These are phyloP conservation scores for Orbilia blumenaviensis DNA, from an alignment of 2,329 filamentous ascomycete species.

Conservation along the genomic window DNA sequence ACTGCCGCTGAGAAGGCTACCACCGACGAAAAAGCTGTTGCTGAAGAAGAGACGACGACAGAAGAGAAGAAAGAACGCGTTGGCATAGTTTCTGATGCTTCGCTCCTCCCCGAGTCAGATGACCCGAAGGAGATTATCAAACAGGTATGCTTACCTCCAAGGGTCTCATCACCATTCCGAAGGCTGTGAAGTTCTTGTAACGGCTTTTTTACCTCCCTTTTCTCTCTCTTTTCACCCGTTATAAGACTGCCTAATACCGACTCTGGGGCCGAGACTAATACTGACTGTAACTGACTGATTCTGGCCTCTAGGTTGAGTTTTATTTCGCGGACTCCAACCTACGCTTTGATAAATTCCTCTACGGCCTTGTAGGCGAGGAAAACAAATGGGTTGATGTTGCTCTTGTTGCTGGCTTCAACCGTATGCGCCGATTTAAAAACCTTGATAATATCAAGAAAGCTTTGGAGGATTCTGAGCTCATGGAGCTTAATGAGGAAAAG, in stretches of 20 bases:
- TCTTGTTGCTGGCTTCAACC: constrained; percentile 85
- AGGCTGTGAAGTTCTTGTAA: too few relatives aligned
- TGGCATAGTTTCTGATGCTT: constrained; percentile 74
- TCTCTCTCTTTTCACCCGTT: too few relatives aligned
- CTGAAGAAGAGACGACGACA: constrained; percentile 39
- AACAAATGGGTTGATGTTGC: constrained; percentile 84
- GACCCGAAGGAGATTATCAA: constrained; percentile 83
- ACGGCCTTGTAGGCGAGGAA: constrained; percentile 77
- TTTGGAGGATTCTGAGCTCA: constrained; percentile 76
- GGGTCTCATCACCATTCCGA: background rate
- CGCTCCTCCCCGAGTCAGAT: constrained; percentile 73
- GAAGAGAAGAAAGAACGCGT: constrained; percentile 64
- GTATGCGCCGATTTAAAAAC: constrained; percentile 94
- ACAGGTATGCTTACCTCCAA: constrained; percentile 68
- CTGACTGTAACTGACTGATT: too few relatives aligned
- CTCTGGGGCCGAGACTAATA: too few relatives aligned
- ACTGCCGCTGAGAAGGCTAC: constrained; percentile 15
- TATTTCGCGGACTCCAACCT: constrained; percentile 95
- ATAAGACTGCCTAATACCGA: too few relatives aligned
- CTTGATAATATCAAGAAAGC: constrained; percentile 84
- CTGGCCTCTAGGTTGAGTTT: constrained; percentile 83
- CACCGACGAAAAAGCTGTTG: constrained; percentile 22
- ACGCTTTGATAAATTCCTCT: constrained; percentile 85
- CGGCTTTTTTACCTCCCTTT: too few relatives aligned
- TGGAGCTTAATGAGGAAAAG: constrained; percentile 75